phyloP scores from a whole-genome alignment of 2,329 filamentous ascomycete species.

The Pyricularia pennisetigena region DNA sequence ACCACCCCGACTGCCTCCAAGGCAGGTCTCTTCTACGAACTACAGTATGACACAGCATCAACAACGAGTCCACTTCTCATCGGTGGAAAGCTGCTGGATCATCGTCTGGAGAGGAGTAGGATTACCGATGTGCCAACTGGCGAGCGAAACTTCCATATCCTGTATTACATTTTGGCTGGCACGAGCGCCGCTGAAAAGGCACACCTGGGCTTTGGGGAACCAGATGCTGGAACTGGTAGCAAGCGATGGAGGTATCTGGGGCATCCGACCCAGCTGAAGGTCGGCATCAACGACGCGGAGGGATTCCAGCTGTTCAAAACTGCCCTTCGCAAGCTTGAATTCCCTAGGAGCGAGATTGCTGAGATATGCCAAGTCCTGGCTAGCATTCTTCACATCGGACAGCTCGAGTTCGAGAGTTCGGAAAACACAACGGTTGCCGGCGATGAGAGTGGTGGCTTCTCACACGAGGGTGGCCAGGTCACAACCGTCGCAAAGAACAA shows the following conservation, averaged over 20 bases:
- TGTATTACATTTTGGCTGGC: constrained; percentile 91
- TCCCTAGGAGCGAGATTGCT: constrained; percentile 85
- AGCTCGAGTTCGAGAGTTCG: constrained; percentile 83
- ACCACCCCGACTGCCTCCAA: constrained; percentile 95
- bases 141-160: constrained; percentile 89
- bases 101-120: constrained; percentile 83
- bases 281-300: constrained; percentile 91
- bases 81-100: constrained; percentile 89
- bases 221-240: constrained; percentile 33
- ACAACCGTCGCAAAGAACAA: constrained; percentile 89
- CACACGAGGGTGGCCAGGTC: constrained; percentile 82
- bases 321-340: constrained; percentile 86
- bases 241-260: constrained; percentile 95
- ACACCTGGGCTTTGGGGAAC: constrained; percentile 59
- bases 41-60: constrained; percentile 90
- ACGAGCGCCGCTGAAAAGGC: constrained; percentile 84
- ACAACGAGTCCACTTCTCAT: constrained; percentile 79
- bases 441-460: constrained; percentile 93
- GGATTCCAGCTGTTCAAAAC: constrained; percentile 98
- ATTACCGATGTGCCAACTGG: constrained; percentile 89
- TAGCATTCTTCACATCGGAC: constrained; percentile 91
- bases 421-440: constrained; percentile 68
- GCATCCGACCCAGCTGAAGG: constrained; percentile 92
- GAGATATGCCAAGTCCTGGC: constrained; percentile 95
- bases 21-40: constrained; percentile 86